These are phyloP conservation scores for Seminavis robusta DNA, from an alignment of 108 stramenopile genomes.

Conservation along the genomic window DNA sequence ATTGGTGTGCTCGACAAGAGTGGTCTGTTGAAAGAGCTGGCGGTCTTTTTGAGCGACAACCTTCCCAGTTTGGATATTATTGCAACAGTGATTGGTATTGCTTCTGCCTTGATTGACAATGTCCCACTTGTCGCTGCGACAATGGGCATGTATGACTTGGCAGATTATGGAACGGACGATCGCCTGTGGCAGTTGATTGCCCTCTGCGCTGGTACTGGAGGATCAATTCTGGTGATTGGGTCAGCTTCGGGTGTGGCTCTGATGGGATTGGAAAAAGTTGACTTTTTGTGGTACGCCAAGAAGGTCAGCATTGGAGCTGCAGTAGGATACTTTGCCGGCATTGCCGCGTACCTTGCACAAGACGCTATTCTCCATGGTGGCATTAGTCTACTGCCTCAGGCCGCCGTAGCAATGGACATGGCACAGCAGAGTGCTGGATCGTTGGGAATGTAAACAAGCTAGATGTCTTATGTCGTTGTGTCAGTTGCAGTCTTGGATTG, in stretches of 20 bases:
- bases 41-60: conserved; percentile 78
- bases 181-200: conserved; percentile 94
- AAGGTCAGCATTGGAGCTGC: conserved; percentile 81
- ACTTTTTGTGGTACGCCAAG: conserved; percentile 94
- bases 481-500: not conserved
- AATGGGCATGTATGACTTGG: conserved; percentile 93
- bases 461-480: too few relatives aligned
- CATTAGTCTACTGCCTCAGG: conserved; percentile 32
- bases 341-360: conserved; percentile 81
- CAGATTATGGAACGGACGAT: conserved; percentile 86
- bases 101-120: conserved; percentile 92
- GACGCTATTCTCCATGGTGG: conserved; percentile 61
- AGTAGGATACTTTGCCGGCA: conserved; percentile 89
- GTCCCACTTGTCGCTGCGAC: conserved; percentile 93
- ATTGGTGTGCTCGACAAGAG: conserved; percentile 92
- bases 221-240: conserved; percentile 91
- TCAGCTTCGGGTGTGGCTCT: conserved; percentile 91
- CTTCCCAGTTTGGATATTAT: conserved; percentile 89
- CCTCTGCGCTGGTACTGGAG: conserved; percentile 93
- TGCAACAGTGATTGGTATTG: conserved; percentile 90
- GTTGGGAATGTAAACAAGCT: not conserved
- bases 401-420: conserved; percentile 21
- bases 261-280: conserved; percentile 94
- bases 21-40: conserved; percentile 86
- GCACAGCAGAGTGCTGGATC: conserved; percentile 7